A percentile compares a stretch with the other conserved stretches of the same genome.
These are phyloP conservation scores for Canariomyces notabilis DNA, from an alignment of 2,329 filamentous ascomycete species.

Conservation along the genomic window DNA sequence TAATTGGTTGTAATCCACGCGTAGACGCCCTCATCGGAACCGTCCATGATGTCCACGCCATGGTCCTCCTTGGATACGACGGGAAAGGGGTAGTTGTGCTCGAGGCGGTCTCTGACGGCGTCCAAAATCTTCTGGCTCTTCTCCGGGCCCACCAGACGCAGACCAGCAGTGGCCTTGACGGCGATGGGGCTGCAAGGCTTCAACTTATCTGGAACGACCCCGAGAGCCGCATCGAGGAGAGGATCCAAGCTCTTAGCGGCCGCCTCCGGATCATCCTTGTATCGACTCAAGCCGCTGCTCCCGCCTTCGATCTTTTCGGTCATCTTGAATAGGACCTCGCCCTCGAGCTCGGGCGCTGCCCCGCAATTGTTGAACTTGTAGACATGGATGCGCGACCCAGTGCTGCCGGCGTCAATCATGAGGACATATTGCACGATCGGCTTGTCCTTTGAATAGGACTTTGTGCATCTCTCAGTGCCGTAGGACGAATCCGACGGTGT, in stretches of 20 bases:
- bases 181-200: constrained; percentile 90
- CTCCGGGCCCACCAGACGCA: constrained; percentile 78
- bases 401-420: constrained; percentile 98
- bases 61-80: constrained; percentile 80
- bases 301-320: constrained; percentile 74
- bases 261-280: constrained; percentile 76
- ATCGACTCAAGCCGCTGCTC: constrained; percentile 70
- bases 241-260: constrained; percentile 86
- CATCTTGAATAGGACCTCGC: constrained; percentile 81
- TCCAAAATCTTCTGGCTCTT: constrained; percentile 79
- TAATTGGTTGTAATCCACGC: constrained; percentile 99
- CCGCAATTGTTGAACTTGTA: constrained; percentile 99
- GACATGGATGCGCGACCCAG: constrained; percentile 94
- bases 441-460: constrained; percentile 80
- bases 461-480: constrained; percentile 70
- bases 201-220: constrained; percentile 78
- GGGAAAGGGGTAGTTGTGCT: constrained; percentile 89
- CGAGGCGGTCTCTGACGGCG: constrained; percentile 76
- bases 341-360: constrained; percentile 86
- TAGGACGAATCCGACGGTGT: constrained; percentile 55
- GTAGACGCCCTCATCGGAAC: constrained; percentile 93
- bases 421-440: constrained; percentile 95
- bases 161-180: constrained; percentile 95
- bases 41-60: constrained; percentile 95
- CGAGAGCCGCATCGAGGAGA: constrained; percentile 80